These are phyloP conservation scores for Venturia pyrina DNA, from an alignment of 2,329 filamentous ascomycete genomes.

Conservation along the genomic window DNA sequence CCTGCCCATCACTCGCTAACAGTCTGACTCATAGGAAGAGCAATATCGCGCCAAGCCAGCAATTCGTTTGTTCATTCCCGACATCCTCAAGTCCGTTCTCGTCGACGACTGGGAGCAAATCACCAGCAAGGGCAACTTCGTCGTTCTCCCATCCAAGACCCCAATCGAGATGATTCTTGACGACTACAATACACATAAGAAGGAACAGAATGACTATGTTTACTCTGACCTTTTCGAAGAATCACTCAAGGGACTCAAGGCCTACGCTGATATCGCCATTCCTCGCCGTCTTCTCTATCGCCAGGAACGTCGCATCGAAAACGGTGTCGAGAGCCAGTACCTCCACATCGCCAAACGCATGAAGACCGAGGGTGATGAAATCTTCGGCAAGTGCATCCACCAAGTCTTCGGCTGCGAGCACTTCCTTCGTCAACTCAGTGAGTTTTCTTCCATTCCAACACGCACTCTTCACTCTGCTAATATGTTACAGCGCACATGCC, in stretches of 20 bases:
- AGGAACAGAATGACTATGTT: conserved; percentile 56
- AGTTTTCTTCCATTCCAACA: conserved; percentile 20
- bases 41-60: conserved; percentile 73
- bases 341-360: conserved; percentile 64
- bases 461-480: conserved; percentile 5
- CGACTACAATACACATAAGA: conserved; percentile 66
- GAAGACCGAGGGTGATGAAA: conserved; percentile 41
- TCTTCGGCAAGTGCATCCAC: conserved; percentile 59
- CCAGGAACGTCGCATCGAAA: conserved; percentile 60
- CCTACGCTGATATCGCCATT: conserved; percentile 89
- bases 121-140: conserved; percentile 86
- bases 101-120: conserved; percentile 99
- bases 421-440: conserved; percentile 79
- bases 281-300: conserved; percentile 87
- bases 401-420: conserved; percentile 94
- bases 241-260: conserved; percentile 71
- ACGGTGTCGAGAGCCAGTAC: conserved; percentile 49
- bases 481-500: conserved; percentile 63
- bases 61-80: conserved; percentile 76
- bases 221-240: conserved; percentile 84
- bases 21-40: conserved; percentile 58
- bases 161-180: conserved; percentile 70
- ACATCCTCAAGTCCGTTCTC: conserved; percentile 80
- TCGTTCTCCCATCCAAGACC: conserved; percentile 68
- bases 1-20: not conserved